Conservation (phyloP, 1,284 basidiomycete species). For the Pascua guehoae region DNA sequence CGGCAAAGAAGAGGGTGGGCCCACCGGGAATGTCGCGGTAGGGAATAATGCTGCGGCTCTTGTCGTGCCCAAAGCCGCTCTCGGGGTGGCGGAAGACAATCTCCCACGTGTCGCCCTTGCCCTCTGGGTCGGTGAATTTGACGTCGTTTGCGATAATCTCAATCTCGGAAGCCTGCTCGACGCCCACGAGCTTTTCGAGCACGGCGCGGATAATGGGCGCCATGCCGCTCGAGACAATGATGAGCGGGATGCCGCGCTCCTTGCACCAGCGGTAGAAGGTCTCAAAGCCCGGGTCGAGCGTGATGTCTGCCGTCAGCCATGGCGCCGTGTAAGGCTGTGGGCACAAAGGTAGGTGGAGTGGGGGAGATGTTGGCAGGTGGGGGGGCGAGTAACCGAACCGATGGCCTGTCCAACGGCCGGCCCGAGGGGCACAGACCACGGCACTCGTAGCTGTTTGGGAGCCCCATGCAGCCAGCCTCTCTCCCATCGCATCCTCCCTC, state of each 20-base stretch:
- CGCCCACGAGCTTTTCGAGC: slow-evolving; percentile 70
- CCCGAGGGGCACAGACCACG: background rate
- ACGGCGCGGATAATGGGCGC: slow-evolving; percentile 81
- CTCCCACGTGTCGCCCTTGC: slow-evolving; percentile 68
- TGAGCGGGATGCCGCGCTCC: slow-evolving; percentile 69
- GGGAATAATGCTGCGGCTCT: slow-evolving; percentile 82
- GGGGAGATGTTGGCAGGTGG: background rate
- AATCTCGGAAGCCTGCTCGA: slow-evolving; percentile 68
- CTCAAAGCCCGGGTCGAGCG: slow-evolving; percentile 81
- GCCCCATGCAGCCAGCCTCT: background rate
- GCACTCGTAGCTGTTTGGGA: background rate
- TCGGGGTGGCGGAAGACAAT: slow-evolving; percentile 84
- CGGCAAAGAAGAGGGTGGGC: slow-evolving; percentile 88
- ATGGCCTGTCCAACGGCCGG: background rate
- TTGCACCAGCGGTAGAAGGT: slow-evolving; percentile 79
- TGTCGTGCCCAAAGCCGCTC: slow-evolving; percentile 86
- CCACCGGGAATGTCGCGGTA: slow-evolving; percentile 67
- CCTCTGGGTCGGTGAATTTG: slow-evolving; percentile 52
- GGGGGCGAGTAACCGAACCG: background rate
- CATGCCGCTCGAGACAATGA: slow-evolving; percentile 94
- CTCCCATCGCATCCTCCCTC: background rate
- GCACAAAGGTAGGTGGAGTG: background rate
- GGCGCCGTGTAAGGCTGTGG: background rate
- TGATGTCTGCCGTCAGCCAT: slow-evolving; percentile 62
- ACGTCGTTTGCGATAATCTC: slow-evolving; percentile 89